phyloP scores from a whole-genome alignment of 768 basidiomycete species.

The Tremella mesenterica region DNA sequence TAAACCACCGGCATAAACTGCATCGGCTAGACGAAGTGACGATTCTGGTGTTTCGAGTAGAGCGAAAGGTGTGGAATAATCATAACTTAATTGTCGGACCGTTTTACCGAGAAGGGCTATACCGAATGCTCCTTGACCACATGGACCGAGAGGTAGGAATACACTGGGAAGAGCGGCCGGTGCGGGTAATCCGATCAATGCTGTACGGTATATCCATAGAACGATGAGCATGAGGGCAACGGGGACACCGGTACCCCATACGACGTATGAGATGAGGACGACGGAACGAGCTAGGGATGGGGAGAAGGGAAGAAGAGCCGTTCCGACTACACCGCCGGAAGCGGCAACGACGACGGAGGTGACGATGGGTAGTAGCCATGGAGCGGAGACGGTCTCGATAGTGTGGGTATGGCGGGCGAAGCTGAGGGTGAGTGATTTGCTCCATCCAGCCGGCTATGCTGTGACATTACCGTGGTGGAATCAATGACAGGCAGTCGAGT shows the following conservation, averaged over 20 bases:
- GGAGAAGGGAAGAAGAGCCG: slow-evolving; percentile 50
- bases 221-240: slow-evolving; percentile 62
- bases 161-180: slow-evolving; percentile 41
- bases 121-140: slow-evolving; percentile 54
- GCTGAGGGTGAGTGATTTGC: slow-evolving; percentile 47
- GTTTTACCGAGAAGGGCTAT: slow-evolving; percentile 34
- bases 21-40: slow-evolving; percentile 14
- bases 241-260: slow-evolving; percentile 51
- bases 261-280: slow-evolving; percentile 51
- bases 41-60: background rate
- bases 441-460: too few relatives aligned
- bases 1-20: slow-evolving; percentile 26
- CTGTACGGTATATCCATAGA: slow-evolving; percentile 56
- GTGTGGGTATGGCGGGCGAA: slow-evolving; percentile 55
- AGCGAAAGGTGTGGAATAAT: slow-evolving; percentile 5
- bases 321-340: slow-evolving; percentile 56
- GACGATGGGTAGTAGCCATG: slow-evolving; percentile 70
- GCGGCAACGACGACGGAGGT: slow-evolving; percentile 64
- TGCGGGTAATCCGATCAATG: slow-evolving; percentile 42
- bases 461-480: too few relatives aligned
- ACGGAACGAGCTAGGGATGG: slow-evolving; percentile 53
- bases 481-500: too few relatives aligned
- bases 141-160: slow-evolving; percentile 68
- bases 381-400: slow-evolving; percentile 53
- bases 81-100: slow-evolving; percentile 18